phyloP scores from a whole-genome alignment of 78 protist genomes.

The Dictyostelium purpureum region DNA sequence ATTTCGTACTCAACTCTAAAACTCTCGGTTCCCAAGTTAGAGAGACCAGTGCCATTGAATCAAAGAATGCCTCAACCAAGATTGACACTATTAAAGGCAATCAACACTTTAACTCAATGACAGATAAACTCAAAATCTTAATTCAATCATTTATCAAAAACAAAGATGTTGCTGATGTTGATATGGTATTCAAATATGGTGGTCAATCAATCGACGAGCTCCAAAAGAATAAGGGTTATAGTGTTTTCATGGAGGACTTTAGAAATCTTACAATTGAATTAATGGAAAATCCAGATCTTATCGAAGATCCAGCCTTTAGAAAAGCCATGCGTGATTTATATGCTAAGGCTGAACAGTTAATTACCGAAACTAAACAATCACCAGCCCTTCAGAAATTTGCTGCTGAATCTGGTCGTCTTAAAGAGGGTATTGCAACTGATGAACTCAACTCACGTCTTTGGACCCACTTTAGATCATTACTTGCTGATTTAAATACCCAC shows the following conservation, averaged over 20 bases:
- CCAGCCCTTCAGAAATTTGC: constrained; percentile 65
- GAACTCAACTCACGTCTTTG: constrained; percentile 39
- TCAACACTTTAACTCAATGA: not conserved
- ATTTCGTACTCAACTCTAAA: constrained; percentile 10
- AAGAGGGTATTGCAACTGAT: constrained; percentile 52
- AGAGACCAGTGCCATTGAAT: constrained; percentile 2
- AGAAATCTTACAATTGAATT: constrained; percentile 13
- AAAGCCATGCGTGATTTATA: constrained; percentile 51
- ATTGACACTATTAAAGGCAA: not conserved
- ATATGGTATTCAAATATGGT: constrained; percentile 36
- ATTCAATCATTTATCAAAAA: constrained; percentile 52
- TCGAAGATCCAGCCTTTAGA: constrained; percentile 68
- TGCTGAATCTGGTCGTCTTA: constrained; percentile 12
- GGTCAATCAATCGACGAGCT: not conserved
- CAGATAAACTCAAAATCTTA: not conserved
- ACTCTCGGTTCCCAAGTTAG: not conserved
- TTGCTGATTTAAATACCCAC: constrained; percentile 1
- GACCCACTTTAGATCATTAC: constrained; percentile 16
- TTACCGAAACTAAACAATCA: constrained; percentile 1
- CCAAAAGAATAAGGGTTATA: constrained; percentile 28
- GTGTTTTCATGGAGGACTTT: constrained; percentile 10
- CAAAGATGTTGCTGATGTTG: constrained; percentile 38
- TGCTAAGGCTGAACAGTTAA: constrained; percentile 8
- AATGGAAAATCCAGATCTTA: constrained; percentile 36
- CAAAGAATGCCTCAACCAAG: not conserved